Evolutionary conservation across 139 green algal genomes (phyloP).

Genomic region (Medakamo hakoo): DNA sequence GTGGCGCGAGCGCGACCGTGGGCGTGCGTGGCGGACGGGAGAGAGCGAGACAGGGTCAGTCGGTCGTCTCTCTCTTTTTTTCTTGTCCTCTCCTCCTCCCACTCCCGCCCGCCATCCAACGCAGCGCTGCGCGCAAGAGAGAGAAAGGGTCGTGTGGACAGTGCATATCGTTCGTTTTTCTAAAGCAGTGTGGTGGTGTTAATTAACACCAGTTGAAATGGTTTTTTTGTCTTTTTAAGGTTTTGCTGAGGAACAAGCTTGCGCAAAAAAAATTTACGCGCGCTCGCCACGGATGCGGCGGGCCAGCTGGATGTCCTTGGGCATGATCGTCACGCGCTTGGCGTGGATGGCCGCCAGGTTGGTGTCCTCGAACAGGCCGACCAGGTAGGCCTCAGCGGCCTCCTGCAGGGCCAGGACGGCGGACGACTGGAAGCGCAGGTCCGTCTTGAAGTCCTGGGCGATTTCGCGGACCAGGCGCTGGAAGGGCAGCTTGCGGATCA

Average conservation of each 20-base stretch:
- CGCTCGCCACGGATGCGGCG: slow-evolving; percentile 43
- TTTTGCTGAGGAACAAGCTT: background rate
- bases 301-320: slow-evolving; percentile 56
- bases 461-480: slow-evolving; percentile 95
- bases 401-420: slow-evolving; percentile 92
- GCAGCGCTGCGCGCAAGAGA: background rate
- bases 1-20: background rate
- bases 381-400: slow-evolving; percentile 92
- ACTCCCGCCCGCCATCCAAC: no score
- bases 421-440: slow-evolving; percentile 91
- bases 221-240: background rate
- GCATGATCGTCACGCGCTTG: slow-evolving; percentile 75
- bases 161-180: no score
- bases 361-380: slow-evolving; percentile 97
- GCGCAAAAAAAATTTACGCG: slow-evolving; percentile 6
- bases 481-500: slow-evolving; percentile 96
- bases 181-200: background rate
- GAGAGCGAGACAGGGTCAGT: background rate
- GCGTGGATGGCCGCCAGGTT: slow-evolving; percentile 93
- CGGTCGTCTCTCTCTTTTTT: background rate
- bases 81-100: no score
- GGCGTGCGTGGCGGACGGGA: no score
- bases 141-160: background rate
- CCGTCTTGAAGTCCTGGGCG: slow-evolving; percentile 98
- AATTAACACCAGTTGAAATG: background rate